A percentile compares a stretch with the other conserved stretches of the same genome.
Evolutionary conservation across 768 basidiomycete genomes (phyloP).

Genomic region (Pisolithus orientalis): DNA sequence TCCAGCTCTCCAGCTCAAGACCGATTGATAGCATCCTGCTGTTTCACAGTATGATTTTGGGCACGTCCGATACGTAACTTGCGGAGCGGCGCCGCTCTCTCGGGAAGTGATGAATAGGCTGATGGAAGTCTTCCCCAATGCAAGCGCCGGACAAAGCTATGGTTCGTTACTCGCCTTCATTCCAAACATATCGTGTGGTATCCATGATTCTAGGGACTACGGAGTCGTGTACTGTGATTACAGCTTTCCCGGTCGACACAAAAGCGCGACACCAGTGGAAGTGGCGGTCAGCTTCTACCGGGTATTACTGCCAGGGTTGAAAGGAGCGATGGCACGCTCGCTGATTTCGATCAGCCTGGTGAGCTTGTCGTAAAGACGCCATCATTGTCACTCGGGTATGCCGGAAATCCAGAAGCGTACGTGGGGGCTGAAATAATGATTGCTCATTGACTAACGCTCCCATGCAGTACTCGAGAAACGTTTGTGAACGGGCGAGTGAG

Average conservation of each 20-base stretch:
- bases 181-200: not conserved
- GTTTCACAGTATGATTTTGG: constrained; percentile 34
- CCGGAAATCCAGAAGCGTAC: constrained; percentile 55
- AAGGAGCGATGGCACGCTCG: constrained; percentile 51
- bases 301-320: constrained; percentile 52
- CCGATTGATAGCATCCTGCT: constrained; percentile 29
- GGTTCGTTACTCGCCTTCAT: constrained; percentile 29
- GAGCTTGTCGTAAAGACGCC: constrained; percentile 58
- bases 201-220: constrained; percentile 43
- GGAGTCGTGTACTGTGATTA: constrained; percentile 52
- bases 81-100: constrained; percentile 56
- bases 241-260: constrained; percentile 39
- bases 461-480: constrained; percentile 52
- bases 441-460: constrained; percentile 4
- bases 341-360: constrained; percentile 52
- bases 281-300: constrained; percentile 52
- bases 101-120: constrained; percentile 43
- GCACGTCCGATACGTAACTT: constrained; percentile 32
- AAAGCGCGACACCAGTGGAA: constrained; percentile 44
- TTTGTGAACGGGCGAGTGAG: constrained; percentile 41
- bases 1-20: too few species aligned
- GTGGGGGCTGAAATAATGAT: constrained; percentile 17
- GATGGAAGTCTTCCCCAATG: constrained; percentile 39
- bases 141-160: constrained; percentile 56
- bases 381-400: constrained; percentile 53